Evolutionary conservation across 345 rosid genomes (phyloP).

Genomic region (Citrus sp.): DNA sequence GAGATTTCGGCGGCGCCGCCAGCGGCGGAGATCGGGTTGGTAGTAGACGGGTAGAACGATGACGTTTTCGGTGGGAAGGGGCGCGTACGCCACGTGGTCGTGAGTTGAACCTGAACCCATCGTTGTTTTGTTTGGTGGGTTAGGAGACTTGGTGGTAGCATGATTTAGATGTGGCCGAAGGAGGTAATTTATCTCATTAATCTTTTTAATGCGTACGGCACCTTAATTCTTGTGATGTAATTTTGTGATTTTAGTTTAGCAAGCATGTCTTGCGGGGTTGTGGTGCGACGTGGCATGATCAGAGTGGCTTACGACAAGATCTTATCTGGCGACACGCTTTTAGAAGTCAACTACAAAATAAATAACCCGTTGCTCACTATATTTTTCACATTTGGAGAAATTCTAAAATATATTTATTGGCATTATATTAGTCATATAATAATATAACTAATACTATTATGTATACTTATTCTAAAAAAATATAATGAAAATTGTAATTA

Average conservation of each 20-base stretch:
- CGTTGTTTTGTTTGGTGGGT: slow-evolving; percentile 1
- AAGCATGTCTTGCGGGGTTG: background rate
- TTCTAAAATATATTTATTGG: too few relatives aligned
- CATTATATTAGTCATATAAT: too few relatives aligned
- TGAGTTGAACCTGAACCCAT: slow-evolving; percentile 42
- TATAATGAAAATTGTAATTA: too few relatives aligned
- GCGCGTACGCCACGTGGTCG: slow-evolving; percentile 36
- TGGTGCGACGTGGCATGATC: background rate
- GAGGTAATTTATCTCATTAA: background rate
- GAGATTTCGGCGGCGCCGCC: slow-evolving; percentile 23
- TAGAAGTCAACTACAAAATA: too few relatives aligned
- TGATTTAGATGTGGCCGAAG: background rate
- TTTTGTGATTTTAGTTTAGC: too few relatives aligned
- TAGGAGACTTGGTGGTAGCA: background rate
- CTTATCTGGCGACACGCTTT: background rate
- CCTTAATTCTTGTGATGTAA: background rate
- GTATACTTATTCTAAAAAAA: too few relatives aligned
- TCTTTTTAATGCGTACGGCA: too few relatives aligned
- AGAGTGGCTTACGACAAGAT: background rate
- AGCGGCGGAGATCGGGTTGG: slow-evolving; percentile 11
- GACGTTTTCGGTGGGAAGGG: slow-evolving; percentile 45
- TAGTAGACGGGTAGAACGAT: slow-evolving; percentile 46
- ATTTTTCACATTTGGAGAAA: too few relatives aligned
- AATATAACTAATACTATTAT: too few relatives aligned
- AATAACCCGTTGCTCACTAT: too few relatives aligned